Evolutionary conservation across 768 basidiomycete genomes (phyloP), one percentile per base, ranked within the genome.

Genomic region (Xerocomellus chrysenteron): DNA sequence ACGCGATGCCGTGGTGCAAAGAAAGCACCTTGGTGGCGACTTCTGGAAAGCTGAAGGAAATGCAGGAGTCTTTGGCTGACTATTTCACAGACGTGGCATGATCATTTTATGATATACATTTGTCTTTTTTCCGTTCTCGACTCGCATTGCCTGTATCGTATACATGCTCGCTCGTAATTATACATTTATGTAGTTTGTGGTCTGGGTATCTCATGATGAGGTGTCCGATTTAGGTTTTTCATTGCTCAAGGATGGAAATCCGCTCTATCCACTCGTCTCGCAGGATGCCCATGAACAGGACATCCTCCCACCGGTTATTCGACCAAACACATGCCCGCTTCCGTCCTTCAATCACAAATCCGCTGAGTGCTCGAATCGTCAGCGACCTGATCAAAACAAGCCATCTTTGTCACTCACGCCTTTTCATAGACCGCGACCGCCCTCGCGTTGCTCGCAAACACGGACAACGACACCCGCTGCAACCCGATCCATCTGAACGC

Each of bases 1-100:
- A 80, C 43, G 76, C 75, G 45, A 73, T 79, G 68, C 76, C 75
- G 45, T 70, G 75, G 64, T 81, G 80, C 59, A 75, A 76, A 57
- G 76, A 78, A 35, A 75, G 68, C 30, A 76, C 76, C 5, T 52
- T 80, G 58, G 60, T 66, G 48, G 79, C 78, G 59, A 75, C 76
- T 30, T 66, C 73, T 37, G 74, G 73, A 55, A 78, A 75, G 58
- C 61, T 80, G 61, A 75, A 75, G 65, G 80, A 80, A 52, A 71
- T 77, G 51, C 79, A 76, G 62, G 78, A 79, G 32, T 74, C 71
- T 26, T 65, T 81, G 57, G 78, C 76, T 33, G 77, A 80, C 52
- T 75, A 75, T 64, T 81, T 81, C 60, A 73, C 74, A 12, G 80
- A 80, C 51, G 77, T 77, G 40, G 53, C 60, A 40, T 74, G 61